These are phyloP conservation scores for Fraxinus excelsior DNA, from an alignment of 257 asterid species.

Conservation along the genomic window DNA sequence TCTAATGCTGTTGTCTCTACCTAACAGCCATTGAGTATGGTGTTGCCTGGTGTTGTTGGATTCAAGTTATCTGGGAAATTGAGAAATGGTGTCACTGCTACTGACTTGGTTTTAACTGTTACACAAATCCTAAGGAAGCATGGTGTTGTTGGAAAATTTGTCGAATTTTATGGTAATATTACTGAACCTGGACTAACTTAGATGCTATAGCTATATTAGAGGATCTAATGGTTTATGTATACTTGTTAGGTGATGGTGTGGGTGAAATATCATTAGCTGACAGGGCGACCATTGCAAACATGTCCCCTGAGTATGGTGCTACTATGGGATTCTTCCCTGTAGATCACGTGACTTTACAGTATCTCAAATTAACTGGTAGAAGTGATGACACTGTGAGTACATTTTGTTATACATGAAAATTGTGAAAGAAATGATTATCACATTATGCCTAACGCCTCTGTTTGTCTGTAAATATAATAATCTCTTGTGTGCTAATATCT, in stretches of 20 bases:
- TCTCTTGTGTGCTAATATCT: constrained; percentile 17
- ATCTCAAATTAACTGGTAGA: constrained; percentile 31
- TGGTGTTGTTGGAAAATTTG: constrained; percentile 2
- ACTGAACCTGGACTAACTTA: not conserved
- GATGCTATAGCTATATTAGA: not conserved
- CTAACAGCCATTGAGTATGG: constrained; percentile 96
- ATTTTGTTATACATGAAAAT: not conserved
- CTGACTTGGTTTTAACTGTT: not conserved
- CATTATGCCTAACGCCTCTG: not conserved
- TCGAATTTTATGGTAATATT: not conserved
- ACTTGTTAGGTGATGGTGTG: not conserved
- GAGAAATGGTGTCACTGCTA: not conserved
- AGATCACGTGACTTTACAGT: not conserved
- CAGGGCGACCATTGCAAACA: constrained; percentile 2
- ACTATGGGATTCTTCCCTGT: constrained; percentile 2
- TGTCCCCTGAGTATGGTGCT: constrained; percentile 6
- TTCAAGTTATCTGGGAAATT: not conserved
- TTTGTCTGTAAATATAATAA: constrained; percentile 8
- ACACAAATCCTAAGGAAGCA: constrained; percentile 7
- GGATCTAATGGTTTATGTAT: not conserved
- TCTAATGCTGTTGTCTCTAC: constrained; percentile 14
- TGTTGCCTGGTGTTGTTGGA: constrained; percentile 51
- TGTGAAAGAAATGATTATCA: not conserved
- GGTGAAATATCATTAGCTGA: not conserved
- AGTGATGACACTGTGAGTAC: constrained; percentile 84